Evolutionary conservation across 257 asterid species (phyloP), one percentile per base, ranked within the genome.

Genomic region (Solanum rostratum): DNA sequence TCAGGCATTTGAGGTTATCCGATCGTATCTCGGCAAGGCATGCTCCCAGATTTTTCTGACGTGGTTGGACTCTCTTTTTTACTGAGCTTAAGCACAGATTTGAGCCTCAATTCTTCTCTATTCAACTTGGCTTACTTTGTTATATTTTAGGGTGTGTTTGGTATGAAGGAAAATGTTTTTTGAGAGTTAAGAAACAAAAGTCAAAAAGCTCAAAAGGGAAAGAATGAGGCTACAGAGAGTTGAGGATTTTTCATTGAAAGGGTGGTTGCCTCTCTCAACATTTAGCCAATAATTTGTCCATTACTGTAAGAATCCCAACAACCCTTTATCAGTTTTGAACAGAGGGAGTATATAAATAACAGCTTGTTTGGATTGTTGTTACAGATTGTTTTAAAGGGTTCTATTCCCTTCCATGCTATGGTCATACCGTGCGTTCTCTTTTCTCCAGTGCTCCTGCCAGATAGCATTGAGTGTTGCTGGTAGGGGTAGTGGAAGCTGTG

Each of bases 191-290:
- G 30, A 59, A n/a, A 59, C 66, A 59, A 59, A 59, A 59, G 22
- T 10, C 66, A 2, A 63, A 14, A 82, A 2, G 22, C 79, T 82
- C 39, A 29, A 52, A 54, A 65, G 63, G 59, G 29, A 73, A 19
- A 10, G 41, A 46, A 84, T 55, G 79, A 84, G 83, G 79, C 20
- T 16, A n/a, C 9, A 22, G 30, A 41, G 79, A 55, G 78, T 22
- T 65, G 9, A 29, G 30, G 85, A 87, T 88, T 41, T 73, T 85
- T 85, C 74, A 19, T 79, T 62, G 82, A 9, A 84, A 86, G 91
- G 93, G 92, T 84, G 90, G 91, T 92, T 90, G 91, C 90, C 90
- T 87, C 90, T 90, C 86, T 90, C 90, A 86, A 83, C 45, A 18
- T 39, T 27, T 49, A 33, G 89, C 89, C 92, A 4, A 65, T 82